Evolutionary conservation across 441 rosid species (phyloP), one percentile per base, ranked within the genome.

Genomic region (Mallotus japonicus): DNA sequence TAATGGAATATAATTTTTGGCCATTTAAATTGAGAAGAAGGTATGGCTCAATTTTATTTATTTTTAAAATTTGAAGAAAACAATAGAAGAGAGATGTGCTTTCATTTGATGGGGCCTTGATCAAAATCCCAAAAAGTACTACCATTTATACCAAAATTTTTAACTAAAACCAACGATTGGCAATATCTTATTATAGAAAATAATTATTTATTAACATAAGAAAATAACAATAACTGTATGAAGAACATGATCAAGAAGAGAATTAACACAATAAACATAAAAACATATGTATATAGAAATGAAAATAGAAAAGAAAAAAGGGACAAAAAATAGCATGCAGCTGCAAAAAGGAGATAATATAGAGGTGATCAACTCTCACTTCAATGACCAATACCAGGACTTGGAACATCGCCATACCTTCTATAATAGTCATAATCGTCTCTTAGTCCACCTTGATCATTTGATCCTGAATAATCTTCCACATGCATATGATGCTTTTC

Each of bases 351-450:
- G 49, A 9, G 53, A 4, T 65, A 28, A 16, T 10, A 7, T 7
- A 24, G 0, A 44, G 32, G 54, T 22, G 9, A 6, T 46, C 58
- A 47, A 37, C 47, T 34, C 28, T 20, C 28, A n/a, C 50, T 24
- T 77, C 70, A 78, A 24, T 78, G 81, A 28, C 81, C 81, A 55
- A 74, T 49, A 54, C 81, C 81, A 54, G 81, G 81, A 20, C 81
- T 78, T 49, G 81, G 81, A 67, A 78, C 81, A 55, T 78, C 81
- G 19, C 81, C 81, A 62, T 70, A 78, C 59, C 81, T 78, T 78
- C 81, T 74, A 14, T 78, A 78, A 44, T 78, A 78, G 20, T 74
- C 81, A 78, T 74, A 74, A 65, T 78, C 75, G 15, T 74, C 74
- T 40, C 28, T 62, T 6, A 10, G 16, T 37, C 28, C 69, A 53